Base-by-base conservation (phyloP, 1,284 basidiomycete genomes). In the Boletellus dicymbophilus region DNA sequence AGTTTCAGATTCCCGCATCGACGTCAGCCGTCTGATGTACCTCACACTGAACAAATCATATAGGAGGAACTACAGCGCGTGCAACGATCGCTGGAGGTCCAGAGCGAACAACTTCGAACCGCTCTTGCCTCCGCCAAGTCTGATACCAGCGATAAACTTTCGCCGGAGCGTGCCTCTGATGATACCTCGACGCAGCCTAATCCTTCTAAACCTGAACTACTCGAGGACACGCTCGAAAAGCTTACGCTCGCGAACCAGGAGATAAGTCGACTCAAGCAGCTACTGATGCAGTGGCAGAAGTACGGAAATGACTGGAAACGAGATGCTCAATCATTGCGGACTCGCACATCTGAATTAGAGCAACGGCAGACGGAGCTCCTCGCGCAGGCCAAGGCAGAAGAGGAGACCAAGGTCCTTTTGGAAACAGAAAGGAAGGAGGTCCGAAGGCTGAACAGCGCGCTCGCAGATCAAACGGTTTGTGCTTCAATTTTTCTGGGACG, bases 221-320 rank as follows among this genome's bases (percentile, higher is more conserved):
- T 36, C 20, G 48, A 50, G 30, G 49, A 47, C 9, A 34, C 45
- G 2, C 40, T 26, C 5, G 48, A 63, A 18, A 61, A 54, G 42
- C 52, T 63, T 11, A 41, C 47, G 4, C 22, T 44, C n/a, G 58
- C 60, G 8, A 57, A 53, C 15, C 50, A 49, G 31, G 61, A 63
- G 18, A 42, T 60, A 37, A 31, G 1, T 22, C 60, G 61, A 9
- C 56, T 67, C 8, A 65, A 51, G 33, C 46, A 40, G n/a, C n/a
- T 62, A 16, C 18, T 67, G 22, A 38, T 48, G 16, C 46, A 65
- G 33, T 63, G 65, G 61, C 59, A 66, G 34, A 62, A 51, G 45
- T 63, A 63, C 13, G 61, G 58, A 33, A 49, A 31, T 12, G 53
- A 66, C 1, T 64, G 65, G 61, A 66, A 67, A 45, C 56, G 53